A percentile compares a stretch with the other conserved stretches of the same genome.
These are phyloP conservation scores for Exserohilum rostratum DNA, from an alignment of 2,329 filamentous ascomycete species.

Conservation along the genomic window DNA sequence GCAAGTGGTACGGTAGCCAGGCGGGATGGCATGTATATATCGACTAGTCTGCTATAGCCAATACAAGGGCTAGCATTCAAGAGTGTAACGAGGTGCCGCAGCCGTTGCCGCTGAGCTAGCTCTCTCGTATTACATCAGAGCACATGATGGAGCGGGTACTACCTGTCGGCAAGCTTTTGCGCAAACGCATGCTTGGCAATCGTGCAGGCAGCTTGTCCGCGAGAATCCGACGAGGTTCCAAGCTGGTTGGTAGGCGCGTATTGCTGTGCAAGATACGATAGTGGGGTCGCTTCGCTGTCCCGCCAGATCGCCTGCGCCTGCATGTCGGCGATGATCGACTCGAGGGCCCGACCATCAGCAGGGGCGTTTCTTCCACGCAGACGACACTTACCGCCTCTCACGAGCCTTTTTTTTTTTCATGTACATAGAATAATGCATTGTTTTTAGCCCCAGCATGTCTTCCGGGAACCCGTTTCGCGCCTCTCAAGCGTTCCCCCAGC, in stretches of 20 bases:
- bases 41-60: slow-evolving; percentile 52
- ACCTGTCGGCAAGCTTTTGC: not conserved
- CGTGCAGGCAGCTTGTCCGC: not conserved
- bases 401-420: slow-evolving; percentile 30
- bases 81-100: not conserved
- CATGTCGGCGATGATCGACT: slow-evolving; percentile 24
- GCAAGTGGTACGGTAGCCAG: slow-evolving; percentile 62
- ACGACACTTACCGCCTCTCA: slow-evolving; percentile 25
- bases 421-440: slow-evolving; percentile 51
- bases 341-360: slow-evolving; percentile 30
- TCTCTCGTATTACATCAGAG: not conserved
- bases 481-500: slow-evolving; percentile 36
- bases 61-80: not conserved
- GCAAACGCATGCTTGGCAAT: not conserved
- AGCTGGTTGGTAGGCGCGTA: slow-evolving; percentile 3
- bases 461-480: slow-evolving; percentile 50
- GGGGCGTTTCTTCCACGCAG: slow-evolving; percentile 19
- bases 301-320: slow-evolving; percentile 24
- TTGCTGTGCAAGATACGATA: slow-evolving; percentile 17
- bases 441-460: slow-evolving; percentile 46
- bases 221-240: not conserved
- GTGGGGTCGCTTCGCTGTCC: slow-evolving; percentile 31
- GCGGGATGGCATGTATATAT: slow-evolving; percentile 67
- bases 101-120: not conserved
- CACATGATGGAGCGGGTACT: not conserved